Evolutionary conservation across 805 yeast genomes (phyloP).

Genomic region (Starmera dryadoides): DNA sequence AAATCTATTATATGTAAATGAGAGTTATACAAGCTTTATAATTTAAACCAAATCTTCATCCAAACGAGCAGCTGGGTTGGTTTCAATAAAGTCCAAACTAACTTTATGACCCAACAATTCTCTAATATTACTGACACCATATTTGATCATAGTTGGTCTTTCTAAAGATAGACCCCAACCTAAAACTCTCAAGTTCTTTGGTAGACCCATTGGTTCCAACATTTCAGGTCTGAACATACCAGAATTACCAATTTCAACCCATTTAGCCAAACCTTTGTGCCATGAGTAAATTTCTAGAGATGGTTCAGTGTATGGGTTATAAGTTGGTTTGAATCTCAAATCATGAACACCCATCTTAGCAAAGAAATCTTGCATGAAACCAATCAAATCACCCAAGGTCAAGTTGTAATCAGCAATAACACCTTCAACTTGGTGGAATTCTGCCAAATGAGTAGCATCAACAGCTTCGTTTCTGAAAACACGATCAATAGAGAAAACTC

Average conservation of each 20-base stretch:
- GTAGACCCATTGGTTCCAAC: slow-evolving; percentile 98
- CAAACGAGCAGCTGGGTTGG: slow-evolving; percentile 95
- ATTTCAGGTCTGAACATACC: slow-evolving; percentile 99
- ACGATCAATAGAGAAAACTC: slow-evolving; percentile 93
- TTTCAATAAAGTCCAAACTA: slow-evolving; percentile 86
- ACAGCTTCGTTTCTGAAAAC: slow-evolving; percentile 99
- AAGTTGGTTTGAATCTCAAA: slow-evolving; percentile 96
- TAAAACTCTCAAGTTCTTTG: slow-evolving; percentile 84
- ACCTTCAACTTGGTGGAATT: slow-evolving; percentile 99
- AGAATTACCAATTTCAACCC: slow-evolving; percentile 99
- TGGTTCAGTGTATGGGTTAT: slow-evolving; percentile 99
- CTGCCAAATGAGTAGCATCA: slow-evolving; percentile 98
- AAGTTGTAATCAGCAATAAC: slow-evolving; percentile 94
- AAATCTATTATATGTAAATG: not conserved
- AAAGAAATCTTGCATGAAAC: slow-evolving; percentile 97
- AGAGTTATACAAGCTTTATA: no score
- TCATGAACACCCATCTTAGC: slow-evolving; percentile 95
- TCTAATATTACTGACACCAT: slow-evolving; percentile 91
- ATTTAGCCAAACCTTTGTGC: slow-evolving; percentile 88
- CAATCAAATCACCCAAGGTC: slow-evolving; percentile 93
- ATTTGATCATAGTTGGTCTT: slow-evolving; percentile 99
- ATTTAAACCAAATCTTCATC: slow-evolving; percentile 53
- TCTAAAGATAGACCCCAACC: slow-evolving; percentile 98
- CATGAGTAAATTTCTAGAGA: slow-evolving; percentile 95
- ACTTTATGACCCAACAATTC: slow-evolving; percentile 97